Evolutionary conservation across 257 asterid species (phyloP).

Genomic region (Solanum chmielewskii): DNA sequence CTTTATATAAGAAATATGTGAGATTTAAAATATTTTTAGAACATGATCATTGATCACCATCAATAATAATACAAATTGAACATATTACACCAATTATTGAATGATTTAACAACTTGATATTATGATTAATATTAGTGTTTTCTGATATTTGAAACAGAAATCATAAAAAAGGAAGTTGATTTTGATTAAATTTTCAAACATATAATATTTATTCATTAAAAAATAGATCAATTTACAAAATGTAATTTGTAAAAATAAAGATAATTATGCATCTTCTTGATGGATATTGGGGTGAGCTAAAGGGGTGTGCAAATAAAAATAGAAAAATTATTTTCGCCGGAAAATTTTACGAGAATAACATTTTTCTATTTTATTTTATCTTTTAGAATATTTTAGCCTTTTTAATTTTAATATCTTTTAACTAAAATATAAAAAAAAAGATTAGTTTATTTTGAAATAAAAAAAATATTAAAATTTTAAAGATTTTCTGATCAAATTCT

Average conservation of each 20-base stretch:
- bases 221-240: too few relatives aligned
- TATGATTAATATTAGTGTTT: not conserved
- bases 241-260: not conserved
- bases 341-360: too few relatives aligned
- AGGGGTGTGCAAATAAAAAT: not conserved
- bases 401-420: too few relatives aligned
- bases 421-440: too few relatives aligned
- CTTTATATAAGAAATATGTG: not conserved
- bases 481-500: too few relatives aligned
- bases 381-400: too few relatives aligned
- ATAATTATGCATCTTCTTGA: not conserved
- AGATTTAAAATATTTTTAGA: not conserved
- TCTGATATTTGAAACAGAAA: not conserved
- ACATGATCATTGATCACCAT: not conserved
- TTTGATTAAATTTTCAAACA: not conserved
- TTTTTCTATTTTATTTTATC: too few relatives aligned
- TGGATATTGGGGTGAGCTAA: not conserved
- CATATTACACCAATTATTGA: not conserved
- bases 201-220: not conserved
- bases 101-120: not conserved
- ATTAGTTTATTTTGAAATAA: too few relatives aligned
- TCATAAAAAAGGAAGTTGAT: not conserved
- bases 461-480: too few relatives aligned
- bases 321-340: too few relatives aligned
- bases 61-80: not conserved